phyloP scores from a whole-genome alignment of 805 yeast species.

The Gaillardinia entomophila region DNA sequence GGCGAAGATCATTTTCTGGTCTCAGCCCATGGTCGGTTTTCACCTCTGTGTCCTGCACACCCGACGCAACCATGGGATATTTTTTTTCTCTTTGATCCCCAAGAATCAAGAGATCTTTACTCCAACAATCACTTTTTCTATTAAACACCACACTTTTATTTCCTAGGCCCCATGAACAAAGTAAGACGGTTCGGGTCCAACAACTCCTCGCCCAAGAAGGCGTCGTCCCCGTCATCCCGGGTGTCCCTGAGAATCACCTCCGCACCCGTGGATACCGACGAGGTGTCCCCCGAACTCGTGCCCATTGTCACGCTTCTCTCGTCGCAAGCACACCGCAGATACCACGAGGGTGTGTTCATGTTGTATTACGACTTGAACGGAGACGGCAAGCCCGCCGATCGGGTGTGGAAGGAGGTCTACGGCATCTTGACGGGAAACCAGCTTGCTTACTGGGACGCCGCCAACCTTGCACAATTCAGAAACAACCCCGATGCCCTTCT shows the following conservation, averaged over 20 bases:
- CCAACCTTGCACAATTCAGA: slow-evolving; percentile 48
- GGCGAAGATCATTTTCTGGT: too few species aligned
- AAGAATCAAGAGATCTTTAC: too few species aligned
- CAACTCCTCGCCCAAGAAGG: slow-evolving; percentile 4
- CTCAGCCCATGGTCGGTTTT: too few species aligned
- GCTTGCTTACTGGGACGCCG: slow-evolving; percentile 88
- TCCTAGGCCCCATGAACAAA: slow-evolving; percentile 1
- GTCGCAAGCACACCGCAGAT: slow-evolving; percentile 70
- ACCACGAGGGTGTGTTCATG: slow-evolving; percentile 73
- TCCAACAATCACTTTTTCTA: too few species aligned
- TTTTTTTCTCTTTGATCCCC: too few species aligned
- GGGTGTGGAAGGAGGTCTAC: slow-evolving; percentile 89
- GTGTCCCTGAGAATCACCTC: background rate
- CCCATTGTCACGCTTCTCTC: slow-evolving; percentile 73
- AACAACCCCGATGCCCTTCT: slow-evolving; percentile 49
- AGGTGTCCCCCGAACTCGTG: slow-evolving; percentile 43
- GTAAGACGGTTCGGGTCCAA: slow-evolving; percentile 2
- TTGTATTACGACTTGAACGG: slow-evolving; percentile 66
- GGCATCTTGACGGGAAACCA: slow-evolving; percentile 90
- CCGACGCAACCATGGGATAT: too few species aligned
- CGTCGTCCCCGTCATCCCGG: slow-evolving; percentile 1
- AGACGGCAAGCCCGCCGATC: slow-evolving; percentile 80
- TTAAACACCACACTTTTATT: background rate
- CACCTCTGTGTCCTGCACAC: too few species aligned
- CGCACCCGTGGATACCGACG: slow-evolving; percentile 11